Evolutionary conservation across 495 filamentous ascomycete genomes (phyloP).

Genomic region (Penicillium pancosmium): DNA sequence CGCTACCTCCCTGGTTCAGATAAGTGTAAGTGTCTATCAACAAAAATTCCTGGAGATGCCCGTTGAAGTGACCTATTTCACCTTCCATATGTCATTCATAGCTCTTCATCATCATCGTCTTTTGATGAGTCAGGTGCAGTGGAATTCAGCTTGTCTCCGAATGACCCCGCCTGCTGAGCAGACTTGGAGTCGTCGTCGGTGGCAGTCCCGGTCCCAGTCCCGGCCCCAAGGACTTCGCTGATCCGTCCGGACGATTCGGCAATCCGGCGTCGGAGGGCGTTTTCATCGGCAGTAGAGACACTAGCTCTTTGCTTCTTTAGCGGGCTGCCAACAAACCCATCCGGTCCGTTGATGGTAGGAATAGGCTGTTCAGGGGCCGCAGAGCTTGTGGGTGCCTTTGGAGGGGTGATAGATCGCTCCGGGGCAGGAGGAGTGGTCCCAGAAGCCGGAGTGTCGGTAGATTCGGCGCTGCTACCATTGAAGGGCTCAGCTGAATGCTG

Average conservation of each 20-base stretch:
- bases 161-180: constrained; percentile 9
- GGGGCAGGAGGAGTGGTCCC: constrained; percentile 39
- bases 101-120: constrained; percentile 47
- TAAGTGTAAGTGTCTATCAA: constrained; percentile 13
- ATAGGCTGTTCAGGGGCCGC: constrained; percentile 32
- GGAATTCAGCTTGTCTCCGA: constrained; percentile 20
- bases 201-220: constrained; percentile 11
- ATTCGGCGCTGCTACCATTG: constrained; percentile 45
- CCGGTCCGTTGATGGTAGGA: constrained; percentile 36
- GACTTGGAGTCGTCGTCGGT: constrained; percentile 15
- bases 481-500: constrained; percentile 85
- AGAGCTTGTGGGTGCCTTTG: constrained; percentile 27
- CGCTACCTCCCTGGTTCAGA: not conserved
- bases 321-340: constrained; percentile 69
- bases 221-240: constrained; percentile 36
- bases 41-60: not conserved
- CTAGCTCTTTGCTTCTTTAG: constrained; percentile 82
- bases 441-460: constrained; percentile 49
- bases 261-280: constrained; percentile 52
- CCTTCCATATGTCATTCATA: constrained; percentile 26
- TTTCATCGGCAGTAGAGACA: constrained; percentile 62
- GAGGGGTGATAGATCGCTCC: constrained; percentile 46
- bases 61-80: not conserved
- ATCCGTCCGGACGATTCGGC: constrained; percentile 44
- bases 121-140: constrained; percentile 8